Evolutionary conservation across 495 filamentous ascomycete species (phyloP).

Genomic region (Copromyces sp.): DNA sequence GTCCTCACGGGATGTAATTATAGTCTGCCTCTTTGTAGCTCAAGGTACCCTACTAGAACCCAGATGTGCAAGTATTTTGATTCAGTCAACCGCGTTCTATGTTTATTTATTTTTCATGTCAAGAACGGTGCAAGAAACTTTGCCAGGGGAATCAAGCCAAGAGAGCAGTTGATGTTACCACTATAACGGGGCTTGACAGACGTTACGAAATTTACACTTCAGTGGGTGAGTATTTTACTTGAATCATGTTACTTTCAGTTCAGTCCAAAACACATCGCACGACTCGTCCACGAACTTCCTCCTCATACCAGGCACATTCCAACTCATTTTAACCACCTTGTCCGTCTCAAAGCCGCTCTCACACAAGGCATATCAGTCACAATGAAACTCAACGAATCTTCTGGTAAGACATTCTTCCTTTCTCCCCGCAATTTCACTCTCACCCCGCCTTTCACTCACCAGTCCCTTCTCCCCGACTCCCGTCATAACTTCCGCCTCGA

Average conservation of each 20-base stretch:
- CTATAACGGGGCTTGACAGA: not conserved
- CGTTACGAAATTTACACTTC: not conserved
- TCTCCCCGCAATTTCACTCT: not conserved
- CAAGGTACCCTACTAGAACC: not conserved
- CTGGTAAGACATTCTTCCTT: not conserved
- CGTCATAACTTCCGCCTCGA: no score
- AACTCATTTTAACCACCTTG: not conserved
- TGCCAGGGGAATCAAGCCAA: not conserved
- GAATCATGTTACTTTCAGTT: not conserved
- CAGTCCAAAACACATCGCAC: not conserved
- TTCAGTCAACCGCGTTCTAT: not conserved
- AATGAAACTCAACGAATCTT: constrained; percentile 35
- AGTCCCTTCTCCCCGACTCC: no score
- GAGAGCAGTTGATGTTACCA: not conserved
- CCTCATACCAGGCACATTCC: not conserved
- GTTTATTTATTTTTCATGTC: not conserved
- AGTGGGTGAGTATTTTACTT: not conserved
- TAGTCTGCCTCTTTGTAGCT: not conserved
- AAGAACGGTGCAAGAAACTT: not conserved
- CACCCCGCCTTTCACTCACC: not conserved
- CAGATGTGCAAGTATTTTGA: not conserved
- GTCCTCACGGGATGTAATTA: not conserved
- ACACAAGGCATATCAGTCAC: not conserved
- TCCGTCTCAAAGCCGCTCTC: not conserved
- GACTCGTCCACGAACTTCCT: not conserved